These are phyloP conservation scores for Alternaria sp. DNA, from an alignment of 2,329 filamentous ascomycete species.

Conservation along the genomic window DNA sequence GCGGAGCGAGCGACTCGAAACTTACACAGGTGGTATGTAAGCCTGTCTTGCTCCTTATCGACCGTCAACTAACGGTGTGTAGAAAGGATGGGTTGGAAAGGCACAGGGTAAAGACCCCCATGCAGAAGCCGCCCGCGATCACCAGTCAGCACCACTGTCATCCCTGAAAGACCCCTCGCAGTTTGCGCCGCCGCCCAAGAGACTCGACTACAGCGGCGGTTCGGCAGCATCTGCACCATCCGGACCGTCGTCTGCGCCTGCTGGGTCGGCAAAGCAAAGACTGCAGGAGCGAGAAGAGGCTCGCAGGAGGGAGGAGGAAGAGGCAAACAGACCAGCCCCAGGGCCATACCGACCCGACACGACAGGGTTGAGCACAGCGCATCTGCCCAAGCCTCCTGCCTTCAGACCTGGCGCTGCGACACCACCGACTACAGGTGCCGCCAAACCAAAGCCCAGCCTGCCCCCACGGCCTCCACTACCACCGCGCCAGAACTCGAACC, in stretches of 20 bases:
- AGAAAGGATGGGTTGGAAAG: slow-evolving; percentile 67
- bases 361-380: slow-evolving; percentile 71
- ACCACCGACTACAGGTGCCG: slow-evolving; percentile 31
- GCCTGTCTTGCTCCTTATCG: slow-evolving; percentile 31
- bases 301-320: slow-evolving; percentile 45
- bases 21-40: slow-evolving; percentile 60
- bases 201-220: slow-evolving; percentile 56
- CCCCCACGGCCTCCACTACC: slow-evolving; percentile 77
- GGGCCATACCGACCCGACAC: slow-evolving; percentile 74
- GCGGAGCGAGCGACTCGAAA: slow-evolving; percentile 57
- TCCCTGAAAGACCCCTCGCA: slow-evolving; percentile 75
- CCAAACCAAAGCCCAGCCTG: slow-evolving; percentile 60
- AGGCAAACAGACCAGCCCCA: slow-evolving; percentile 54
- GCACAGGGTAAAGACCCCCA: slow-evolving; percentile 53
- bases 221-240: slow-evolving; percentile 50
- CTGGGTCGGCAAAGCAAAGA: slow-evolving; percentile 46
- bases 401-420: slow-evolving; percentile 51
- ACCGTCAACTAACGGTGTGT: slow-evolving; percentile 16
- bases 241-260: slow-evolving; percentile 49
- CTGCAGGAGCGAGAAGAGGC: slow-evolving; percentile 45
- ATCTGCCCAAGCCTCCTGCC: slow-evolving; percentile 74
- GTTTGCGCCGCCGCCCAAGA: slow-evolving; percentile 83
- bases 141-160: slow-evolving; percentile 68
- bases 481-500: slow-evolving; percentile 66
- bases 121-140: slow-evolving; percentile 49